phyloP scores from a whole-genome alignment of 2,329 filamentous ascomycete genomes.

The Chrysoporthe cubensis region DNA sequence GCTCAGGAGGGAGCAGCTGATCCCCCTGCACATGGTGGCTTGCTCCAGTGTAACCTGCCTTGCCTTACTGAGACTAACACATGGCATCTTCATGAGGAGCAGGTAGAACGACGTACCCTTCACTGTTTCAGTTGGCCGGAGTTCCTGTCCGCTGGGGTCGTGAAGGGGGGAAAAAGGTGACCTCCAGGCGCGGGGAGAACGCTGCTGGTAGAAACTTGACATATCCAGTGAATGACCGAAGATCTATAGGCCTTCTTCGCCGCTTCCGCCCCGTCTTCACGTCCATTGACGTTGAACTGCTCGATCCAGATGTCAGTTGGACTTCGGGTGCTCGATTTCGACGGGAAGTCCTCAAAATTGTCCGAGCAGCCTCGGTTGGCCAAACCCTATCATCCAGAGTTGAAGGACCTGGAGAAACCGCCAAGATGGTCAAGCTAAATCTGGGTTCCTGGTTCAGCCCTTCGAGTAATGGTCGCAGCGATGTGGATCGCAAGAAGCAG shows the following conservation, averaged over 20 bases:
- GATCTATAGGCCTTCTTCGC: too few species aligned
- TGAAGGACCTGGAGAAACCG: not conserved
- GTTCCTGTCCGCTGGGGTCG: not conserved
- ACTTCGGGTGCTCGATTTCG: too few species aligned
- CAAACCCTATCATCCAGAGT: not conserved
- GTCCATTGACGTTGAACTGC: too few species aligned
- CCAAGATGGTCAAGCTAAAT: conserved; percentile 41
- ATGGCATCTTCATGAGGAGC: conserved; percentile 1
- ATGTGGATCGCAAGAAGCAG: conserved; percentile 39
- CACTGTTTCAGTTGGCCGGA: conserved; percentile 2
- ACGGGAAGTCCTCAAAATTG: too few species aligned
- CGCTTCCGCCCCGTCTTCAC: too few species aligned
- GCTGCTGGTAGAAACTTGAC: too few species aligned
- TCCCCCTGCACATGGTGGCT: conserved; percentile 14
- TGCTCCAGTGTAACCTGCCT: conserved; percentile 19
- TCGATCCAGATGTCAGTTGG: too few species aligned
- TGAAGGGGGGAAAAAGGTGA: not conserved
- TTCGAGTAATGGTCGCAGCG: conserved; percentile 25
- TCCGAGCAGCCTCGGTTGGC: too few species aligned
- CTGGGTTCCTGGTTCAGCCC: conserved; percentile 41
- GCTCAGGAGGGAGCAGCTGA: too few species aligned
- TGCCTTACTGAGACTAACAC: conserved; percentile 15
- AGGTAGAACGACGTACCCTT: conserved; percentile 3
- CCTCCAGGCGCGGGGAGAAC: too few species aligned
- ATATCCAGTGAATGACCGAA: too few species aligned